phyloP scores from a whole-genome alignment of 345 rosid species.

The Tarenaya hassleriana region DNA sequence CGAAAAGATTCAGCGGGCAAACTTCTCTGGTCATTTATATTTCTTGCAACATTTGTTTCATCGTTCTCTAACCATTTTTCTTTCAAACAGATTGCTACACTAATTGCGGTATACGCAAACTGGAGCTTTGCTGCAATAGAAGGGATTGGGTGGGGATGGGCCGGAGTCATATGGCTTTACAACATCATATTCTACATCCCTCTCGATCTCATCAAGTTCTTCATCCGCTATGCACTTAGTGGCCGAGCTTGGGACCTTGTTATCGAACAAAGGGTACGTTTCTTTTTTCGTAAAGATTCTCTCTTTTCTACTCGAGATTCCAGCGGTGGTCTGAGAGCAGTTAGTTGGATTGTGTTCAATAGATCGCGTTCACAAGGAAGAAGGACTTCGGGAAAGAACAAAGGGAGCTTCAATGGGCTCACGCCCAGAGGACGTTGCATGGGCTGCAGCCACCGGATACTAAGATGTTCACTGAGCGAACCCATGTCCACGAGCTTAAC shows the following conservation, averaged over 20 bases:
- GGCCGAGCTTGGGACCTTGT: constrained; percentile 54
- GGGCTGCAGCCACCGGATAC: constrained; percentile 92
- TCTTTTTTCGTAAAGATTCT: too few species aligned
- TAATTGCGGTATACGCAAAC: constrained; percentile 52
- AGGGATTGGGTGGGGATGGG: constrained; percentile 69
- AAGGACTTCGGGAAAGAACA: constrained; percentile 97
- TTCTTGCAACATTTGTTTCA: too few species aligned
- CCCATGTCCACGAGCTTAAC: constrained; percentile 81
- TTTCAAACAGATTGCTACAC: constrained; percentile 43
- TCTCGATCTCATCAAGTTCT: constrained; percentile 59
- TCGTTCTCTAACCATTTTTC: too few species aligned
- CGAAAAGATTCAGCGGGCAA: too few species aligned
- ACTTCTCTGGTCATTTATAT: too few species aligned
- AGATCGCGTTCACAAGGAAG: constrained; percentile 97
- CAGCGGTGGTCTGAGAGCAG: neutral
- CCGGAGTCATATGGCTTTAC: constrained; percentile 54
- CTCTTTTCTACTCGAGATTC: too few species aligned
- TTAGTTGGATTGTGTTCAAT: constrained; percentile 1
- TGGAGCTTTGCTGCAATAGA: constrained; percentile 50
- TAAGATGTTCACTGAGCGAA: constrained; percentile 80
- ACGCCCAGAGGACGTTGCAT: constrained; percentile 94
- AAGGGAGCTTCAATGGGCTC: constrained; percentile 99
- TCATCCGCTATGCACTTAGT: constrained; percentile 44
- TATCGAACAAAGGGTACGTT: constrained; percentile 50
- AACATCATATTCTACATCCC: constrained; percentile 49